Base-by-base conservation (phyloP, 331 rosid genomes). In the Saraca asoca region DNA sequence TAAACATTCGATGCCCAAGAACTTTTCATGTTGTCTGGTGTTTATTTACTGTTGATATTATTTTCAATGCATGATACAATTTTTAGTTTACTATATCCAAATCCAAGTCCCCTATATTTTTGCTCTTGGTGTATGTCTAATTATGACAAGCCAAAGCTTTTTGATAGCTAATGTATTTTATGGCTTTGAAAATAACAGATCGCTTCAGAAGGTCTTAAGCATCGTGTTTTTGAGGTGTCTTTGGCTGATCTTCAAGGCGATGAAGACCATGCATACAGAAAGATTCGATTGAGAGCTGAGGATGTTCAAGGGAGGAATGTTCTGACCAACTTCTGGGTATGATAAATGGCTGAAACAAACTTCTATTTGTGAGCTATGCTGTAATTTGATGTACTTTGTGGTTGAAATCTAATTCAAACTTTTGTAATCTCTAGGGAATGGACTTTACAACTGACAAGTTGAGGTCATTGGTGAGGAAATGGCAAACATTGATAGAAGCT, bases 161-260 rank as follows among this genome's bases (percentile, higher is more conserved):
- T 34, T 34, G 24, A 0, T 3, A 73, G 11, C 73, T 64, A 43
- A 43, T 19, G 2, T 64, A 2, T 49, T 9, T 8, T 0, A 5
- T 71, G 39, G 9, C 29, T 71, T 19, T 53, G 44, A 29, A 24
- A 14, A 53, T 31, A 7, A 58, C 80, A 93, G 98, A 93, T 93
- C 62, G 98, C 98, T 20, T 90, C 98, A 0, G 97, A 93, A 72
- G 98, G 98, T 37, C 97, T 93, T 59, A 93, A 93, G 35, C 98
- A 93, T 56, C 68, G 98, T 53, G 98, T 93, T 24, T 93, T 93
- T 60, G 98, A 90, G 87, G 18, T 88, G 58, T 90, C 98, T 1
- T 56, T 93, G 73, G 98, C 98, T 68, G 98, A 93, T 80, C 98
- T 93, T 56, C 97, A 93, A 79, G 85, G 76, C 0, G 98, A 90